Base-by-base conservation (phyloP, 1,284 basidiomycete genomes). In the Apiotrichum laibachii region DNA sequence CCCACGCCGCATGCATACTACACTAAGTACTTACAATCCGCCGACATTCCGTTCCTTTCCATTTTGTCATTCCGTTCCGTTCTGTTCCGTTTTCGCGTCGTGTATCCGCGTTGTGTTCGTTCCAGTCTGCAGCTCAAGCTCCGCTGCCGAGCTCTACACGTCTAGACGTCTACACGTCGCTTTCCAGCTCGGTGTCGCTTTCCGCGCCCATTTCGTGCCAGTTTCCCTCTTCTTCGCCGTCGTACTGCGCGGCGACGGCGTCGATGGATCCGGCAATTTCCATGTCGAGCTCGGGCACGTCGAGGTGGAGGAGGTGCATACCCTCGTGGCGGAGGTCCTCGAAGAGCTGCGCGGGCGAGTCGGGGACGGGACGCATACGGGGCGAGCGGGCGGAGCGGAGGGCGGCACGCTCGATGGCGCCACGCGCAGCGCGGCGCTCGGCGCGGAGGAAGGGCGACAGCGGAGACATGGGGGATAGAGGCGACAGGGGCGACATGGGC, bases 311-410 rank as follows among this genome's bases (percentile, higher is more conserved):
- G 21, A 52, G 53, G 26, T 50, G 47, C 21, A 59, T 33, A 22
- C 70, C 68, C 53, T 70, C 70, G 13, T 55, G 60, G 22, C 56
- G 60, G 65, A 71, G 65, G 54, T 73, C 70, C 22, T 60, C 67
- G 13, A 69, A 56, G 67, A 72, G 64, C 26, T 43, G 52, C 56
- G 68, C 62, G 39, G 72, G 59, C 58, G 71, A 65, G 37, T 67
- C 63, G 43, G 45, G 39, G 12, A 60, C 48, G 12, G 68, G 61
- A 7, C 61, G 54, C 62, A 73, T 62, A 16, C 66, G 57, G 5
- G 71, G 72, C 33, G 59, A 63, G 54, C 58, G 64, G 34, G 49
- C 54, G 33, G 57, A 49, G 49, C 56, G 60, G 16, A 70, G 39
- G n/a, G 57, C 47, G 18, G 26, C 22, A 31, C 61, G 61, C 6